Evolutionary conservation across 768 basidiomycete species (phyloP).

Genomic region (Lactarius indigo): DNA sequence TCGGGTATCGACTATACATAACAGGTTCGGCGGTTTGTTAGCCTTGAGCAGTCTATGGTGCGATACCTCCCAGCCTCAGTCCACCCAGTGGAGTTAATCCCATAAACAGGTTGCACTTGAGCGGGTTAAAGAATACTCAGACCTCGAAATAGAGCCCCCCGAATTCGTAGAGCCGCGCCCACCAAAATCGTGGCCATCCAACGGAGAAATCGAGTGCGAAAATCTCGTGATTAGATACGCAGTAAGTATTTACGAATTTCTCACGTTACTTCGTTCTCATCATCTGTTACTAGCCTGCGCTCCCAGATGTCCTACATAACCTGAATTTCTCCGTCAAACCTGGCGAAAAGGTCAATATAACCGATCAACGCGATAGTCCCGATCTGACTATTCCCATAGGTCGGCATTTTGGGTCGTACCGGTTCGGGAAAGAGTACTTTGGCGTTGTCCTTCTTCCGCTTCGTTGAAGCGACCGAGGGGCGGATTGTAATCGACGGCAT

Average conservation of each 20-base stretch:
- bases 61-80: conserved; percentile 13
- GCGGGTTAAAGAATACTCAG: conserved; percentile 89
- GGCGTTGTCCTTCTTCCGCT: conserved; percentile 83
- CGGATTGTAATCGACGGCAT: conserved; percentile 72
- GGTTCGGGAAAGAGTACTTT: conserved; percentile 73
- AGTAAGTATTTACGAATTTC: conserved; percentile 41
- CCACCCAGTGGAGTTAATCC: not conserved
- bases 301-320: conserved; percentile 80
- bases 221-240: conserved; percentile 76
- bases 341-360: conserved; percentile 64
- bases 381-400: conserved; percentile 34
- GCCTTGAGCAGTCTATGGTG: conserved; percentile 91
- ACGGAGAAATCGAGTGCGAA: conserved; percentile 66
- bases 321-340: conserved; percentile 70
- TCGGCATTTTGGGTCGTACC: conserved; percentile 70
- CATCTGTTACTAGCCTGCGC: conserved; percentile 55
- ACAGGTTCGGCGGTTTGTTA: conserved; percentile 75
- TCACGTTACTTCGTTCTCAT: conserved; percentile 16
- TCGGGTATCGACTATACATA: conserved; percentile 10
- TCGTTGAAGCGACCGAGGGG: conserved; percentile 82
- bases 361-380: not conserved
- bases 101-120: conserved; percentile 70
- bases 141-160: conserved; percentile 68
- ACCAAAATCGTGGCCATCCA: conserved; percentile 70
- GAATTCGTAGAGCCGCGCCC: conserved; percentile 90